These are phyloP conservation scores for Trichoderma simmonsii DNA, from an alignment of 2,329 filamentous ascomycete species.

Conservation along the genomic window DNA sequence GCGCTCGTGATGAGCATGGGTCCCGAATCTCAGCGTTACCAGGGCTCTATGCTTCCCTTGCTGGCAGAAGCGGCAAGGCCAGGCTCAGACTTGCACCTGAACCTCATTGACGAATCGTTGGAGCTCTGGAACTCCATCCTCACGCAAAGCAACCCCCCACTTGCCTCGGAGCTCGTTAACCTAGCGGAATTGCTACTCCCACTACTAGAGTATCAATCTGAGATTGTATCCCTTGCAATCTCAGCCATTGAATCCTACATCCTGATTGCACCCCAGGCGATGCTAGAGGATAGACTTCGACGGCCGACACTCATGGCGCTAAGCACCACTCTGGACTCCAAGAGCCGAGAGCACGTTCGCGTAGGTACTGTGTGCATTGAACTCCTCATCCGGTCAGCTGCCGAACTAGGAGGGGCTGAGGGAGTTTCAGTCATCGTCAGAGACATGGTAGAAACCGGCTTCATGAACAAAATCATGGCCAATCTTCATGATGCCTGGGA, in stretches of 20 bases:
- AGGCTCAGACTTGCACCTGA: slow-evolving; percentile 70
- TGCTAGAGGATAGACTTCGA: slow-evolving; percentile 56
- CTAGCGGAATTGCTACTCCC: slow-evolving; percentile 63
- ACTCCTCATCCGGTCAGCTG: slow-evolving; percentile 60
- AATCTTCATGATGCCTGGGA: slow-evolving; percentile 67
- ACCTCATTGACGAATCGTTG: slow-evolving; percentile 86
- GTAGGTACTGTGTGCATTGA: slow-evolving; percentile 61
- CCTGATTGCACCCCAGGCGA: slow-evolving; percentile 64
- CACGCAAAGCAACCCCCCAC: slow-evolving; percentile 60
- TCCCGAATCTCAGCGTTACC: slow-evolving; percentile 71
- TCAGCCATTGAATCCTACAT: slow-evolving; percentile 69
- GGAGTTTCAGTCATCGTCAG: slow-evolving; percentile 62
- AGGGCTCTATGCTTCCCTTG: slow-evolving; percentile 75
- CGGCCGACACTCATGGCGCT: slow-evolving; percentile 49
- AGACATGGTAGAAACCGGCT: slow-evolving; percentile 62
- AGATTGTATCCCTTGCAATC: slow-evolving; percentile 60
- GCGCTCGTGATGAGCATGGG: slow-evolving; percentile 86
- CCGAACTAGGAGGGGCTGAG: slow-evolving; percentile 57
- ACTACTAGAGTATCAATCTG: slow-evolving; percentile 63
- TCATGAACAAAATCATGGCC: slow-evolving; percentile 62
- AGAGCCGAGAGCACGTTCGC: slow-evolving; percentile 56
- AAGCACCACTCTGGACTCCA: slow-evolving; percentile 48
- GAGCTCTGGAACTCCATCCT: slow-evolving; percentile 83
- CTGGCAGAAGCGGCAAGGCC: slow-evolving; percentile 76
- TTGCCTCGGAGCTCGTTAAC: slow-evolving; percentile 58